Evolutionary conservation across 1,284 basidiomycete species (phyloP).

Genomic region (Meripilus lineatus): DNA sequence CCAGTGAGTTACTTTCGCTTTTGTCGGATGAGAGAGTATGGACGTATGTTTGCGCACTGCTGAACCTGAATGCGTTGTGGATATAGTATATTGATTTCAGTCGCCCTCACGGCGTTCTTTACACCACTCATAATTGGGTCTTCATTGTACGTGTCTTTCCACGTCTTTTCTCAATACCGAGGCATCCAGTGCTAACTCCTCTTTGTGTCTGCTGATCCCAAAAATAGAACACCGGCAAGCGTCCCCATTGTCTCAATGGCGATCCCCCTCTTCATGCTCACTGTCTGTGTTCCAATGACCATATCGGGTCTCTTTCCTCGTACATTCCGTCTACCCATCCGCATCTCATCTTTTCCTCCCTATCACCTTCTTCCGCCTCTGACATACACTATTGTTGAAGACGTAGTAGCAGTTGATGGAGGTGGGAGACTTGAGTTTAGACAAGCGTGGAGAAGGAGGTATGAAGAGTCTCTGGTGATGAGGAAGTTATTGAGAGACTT

Average conservation of each 20-base stretch:
- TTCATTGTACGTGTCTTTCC: conserved; percentile 21
- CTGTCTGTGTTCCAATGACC: conserved; percentile 25
- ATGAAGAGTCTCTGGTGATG: conserved; percentile 26
- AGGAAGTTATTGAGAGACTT: conserved; percentile 23
- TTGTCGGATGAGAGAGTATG: no score
- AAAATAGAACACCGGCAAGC: conserved; percentile 21
- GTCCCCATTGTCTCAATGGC: conserved; percentile 27
- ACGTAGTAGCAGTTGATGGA: conserved; percentile 29
- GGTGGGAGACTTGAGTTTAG: conserved; percentile 29
- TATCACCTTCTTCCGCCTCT: conserved; percentile 25
- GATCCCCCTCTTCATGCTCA: conserved; percentile 27
- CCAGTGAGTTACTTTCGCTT: conserved; percentile 22
- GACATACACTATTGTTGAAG: conserved; percentile 28
- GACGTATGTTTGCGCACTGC: neutral
- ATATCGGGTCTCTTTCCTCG: conserved; percentile 25
- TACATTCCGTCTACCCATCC: conserved; percentile 25
- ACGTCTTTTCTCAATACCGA: no score
- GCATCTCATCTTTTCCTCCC: conserved; percentile 28
- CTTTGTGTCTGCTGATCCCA: neutral
- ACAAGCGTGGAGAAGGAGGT: conserved; percentile 28
- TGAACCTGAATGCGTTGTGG: neutral
- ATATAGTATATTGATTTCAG: conserved; percentile 21
- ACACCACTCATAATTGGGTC: conserved; percentile 29
- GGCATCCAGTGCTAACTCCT: no score
- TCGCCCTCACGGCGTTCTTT: conserved; percentile 26